Evolutionary conservation across 805 yeast genomes (phyloP).

Genomic region (Starmerella geochares): DNA sequence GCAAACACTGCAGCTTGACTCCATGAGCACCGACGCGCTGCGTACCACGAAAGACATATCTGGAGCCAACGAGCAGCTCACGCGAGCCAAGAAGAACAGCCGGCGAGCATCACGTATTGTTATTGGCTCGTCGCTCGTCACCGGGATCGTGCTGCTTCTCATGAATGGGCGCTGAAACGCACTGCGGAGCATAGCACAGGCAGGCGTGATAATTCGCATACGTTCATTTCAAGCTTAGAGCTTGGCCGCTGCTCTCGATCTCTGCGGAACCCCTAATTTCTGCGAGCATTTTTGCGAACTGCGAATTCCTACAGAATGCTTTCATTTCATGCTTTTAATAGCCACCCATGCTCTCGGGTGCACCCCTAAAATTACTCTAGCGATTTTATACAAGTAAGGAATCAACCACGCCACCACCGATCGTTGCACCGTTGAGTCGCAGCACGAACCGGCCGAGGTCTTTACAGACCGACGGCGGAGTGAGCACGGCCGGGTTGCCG

Average conservation of each 20-base stretch:
- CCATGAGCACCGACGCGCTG: slow-evolving; percentile 55
- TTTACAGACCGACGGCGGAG: slow-evolving; percentile 40
- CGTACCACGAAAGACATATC: slow-evolving; percentile 54
- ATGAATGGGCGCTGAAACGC: slow-evolving; percentile 25
- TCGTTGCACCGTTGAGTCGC: slow-evolving; percentile 57
- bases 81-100: slow-evolving; percentile 56
- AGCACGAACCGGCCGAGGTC: slow-evolving; percentile 59
- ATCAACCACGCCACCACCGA: slow-evolving; percentile 53
- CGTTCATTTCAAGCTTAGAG: too few species aligned
- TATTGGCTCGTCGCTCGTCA: slow-evolving; percentile 43
- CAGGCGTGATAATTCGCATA: too few species aligned
- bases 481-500: slow-evolving; percentile 42
- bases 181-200: too few species aligned
- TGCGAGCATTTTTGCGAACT: too few species aligned
- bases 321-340: neutral
- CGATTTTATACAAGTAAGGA: neutral
- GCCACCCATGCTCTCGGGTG: too few species aligned
- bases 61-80: slow-evolving; percentile 61
- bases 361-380: neutral
- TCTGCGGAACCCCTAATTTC: too few species aligned
- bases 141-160: slow-evolving; percentile 48
- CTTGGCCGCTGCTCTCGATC: too few species aligned
- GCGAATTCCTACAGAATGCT: too few species aligned
- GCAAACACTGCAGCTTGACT: slow-evolving; percentile 61
- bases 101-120: slow-evolving; percentile 51